Base-by-base conservation (phyloP, 192 early-diverging fungal species). In the Coemansia sp. region DNA sequence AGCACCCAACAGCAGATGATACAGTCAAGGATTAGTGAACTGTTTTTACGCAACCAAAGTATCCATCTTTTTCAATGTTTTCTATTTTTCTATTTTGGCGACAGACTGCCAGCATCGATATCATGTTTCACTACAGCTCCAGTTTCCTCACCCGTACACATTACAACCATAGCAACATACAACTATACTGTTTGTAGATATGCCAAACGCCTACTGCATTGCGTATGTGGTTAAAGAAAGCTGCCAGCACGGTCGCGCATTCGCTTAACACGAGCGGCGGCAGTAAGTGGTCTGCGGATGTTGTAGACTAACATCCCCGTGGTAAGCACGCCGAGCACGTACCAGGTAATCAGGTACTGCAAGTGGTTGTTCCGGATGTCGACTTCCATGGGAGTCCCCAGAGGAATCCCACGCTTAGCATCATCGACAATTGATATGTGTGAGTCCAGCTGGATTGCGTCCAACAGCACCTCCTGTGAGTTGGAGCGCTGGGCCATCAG, bases 301-400 rank as follows among this genome's bases (percentile, higher is more conserved):
- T 87, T 72, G 54, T 76, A 80, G 39, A 80, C 85, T 7, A 92
- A 78, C 90, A 92, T 92, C 4, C 70, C 85, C 29, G 82, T 78
- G 30, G 91, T 92, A 9, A 88, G 85, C 14, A 81, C 79, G 27
- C 88, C 88, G 9, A 91, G 80, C 21, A 85, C 76, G 57, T 88
- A 96, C 95, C 95, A 97, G 27, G 95, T 97, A 27, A 95, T 81
- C 11, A 91, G 85, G 62, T 97, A 97, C 70, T 90, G 87, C 27
- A 93, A 72, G 67, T 97, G 95, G 64, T 89, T 87, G 70, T 97
- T 97, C 23, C 88, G 83, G 57, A 95, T 85, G 53, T 92, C 90
- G 31, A 94, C 86, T 31, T 84, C 81, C 31, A 88, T 81, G 5
- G 85, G 87, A 51, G 88, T 84, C 51, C 89, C 88, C 9, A 94